These are phyloP conservation scores for Psilocybe sp. DNA, from an alignment of 768 basidiomycete genomes.

Conservation along the genomic window DNA sequence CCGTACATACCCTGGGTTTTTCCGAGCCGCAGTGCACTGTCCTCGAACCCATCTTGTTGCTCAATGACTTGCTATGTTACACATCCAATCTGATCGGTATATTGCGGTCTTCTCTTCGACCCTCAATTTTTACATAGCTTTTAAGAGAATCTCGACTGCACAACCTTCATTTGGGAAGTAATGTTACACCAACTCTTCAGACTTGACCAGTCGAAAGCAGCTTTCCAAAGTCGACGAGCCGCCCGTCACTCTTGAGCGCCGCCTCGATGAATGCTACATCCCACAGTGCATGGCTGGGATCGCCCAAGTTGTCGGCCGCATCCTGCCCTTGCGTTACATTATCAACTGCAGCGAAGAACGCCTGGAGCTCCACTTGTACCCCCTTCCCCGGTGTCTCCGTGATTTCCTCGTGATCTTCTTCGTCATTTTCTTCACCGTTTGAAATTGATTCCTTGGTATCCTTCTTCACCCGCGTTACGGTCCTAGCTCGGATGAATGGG, in stretches of 20 bases:
- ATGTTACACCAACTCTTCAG: no score
- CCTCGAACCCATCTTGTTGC: no score
- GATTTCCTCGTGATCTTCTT: constrained; percentile 46
- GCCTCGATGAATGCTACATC: constrained; percentile 85
- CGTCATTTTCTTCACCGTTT: constrained; percentile 32
- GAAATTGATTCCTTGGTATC: constrained; percentile 19
- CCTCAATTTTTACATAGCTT: no score
- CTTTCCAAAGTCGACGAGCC: constrained; percentile 52
- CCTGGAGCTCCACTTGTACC: constrained; percentile 52
- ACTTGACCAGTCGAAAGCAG: constrained; percentile 13
- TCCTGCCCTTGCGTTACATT: constrained; percentile 31
- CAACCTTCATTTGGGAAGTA: not conserved
- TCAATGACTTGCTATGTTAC: no score
- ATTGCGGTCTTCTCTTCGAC: no score
- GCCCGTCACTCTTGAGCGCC: constrained; percentile 65
- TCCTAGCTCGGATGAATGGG: no score
- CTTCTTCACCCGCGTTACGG: no score
- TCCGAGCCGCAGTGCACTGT: no score
- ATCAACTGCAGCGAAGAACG: constrained; percentile 53
- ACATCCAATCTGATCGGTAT: no score
- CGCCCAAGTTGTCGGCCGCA: constrained; percentile 48
- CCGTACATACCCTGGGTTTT: no score
- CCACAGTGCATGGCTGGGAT: constrained; percentile 58
- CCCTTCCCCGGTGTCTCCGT: constrained; percentile 50
- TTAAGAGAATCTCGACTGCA: no score